Evolutionary conservation across 768 basidiomycete genomes (phyloP), one percentile per base, ranked within the genome.

Genomic region (Tylopilus intermedius): DNA sequence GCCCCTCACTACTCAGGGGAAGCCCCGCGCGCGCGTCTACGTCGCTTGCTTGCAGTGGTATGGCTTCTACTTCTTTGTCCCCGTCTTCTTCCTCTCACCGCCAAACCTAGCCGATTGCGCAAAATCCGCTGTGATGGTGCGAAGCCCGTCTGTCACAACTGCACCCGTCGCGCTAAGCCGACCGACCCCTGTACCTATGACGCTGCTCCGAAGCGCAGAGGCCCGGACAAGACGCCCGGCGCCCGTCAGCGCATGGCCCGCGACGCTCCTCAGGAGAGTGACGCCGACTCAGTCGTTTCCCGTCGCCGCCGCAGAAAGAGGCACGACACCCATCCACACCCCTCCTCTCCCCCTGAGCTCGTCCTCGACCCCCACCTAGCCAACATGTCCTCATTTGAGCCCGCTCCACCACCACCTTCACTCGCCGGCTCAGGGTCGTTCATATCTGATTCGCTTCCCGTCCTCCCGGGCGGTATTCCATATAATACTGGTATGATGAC

Each of bases 101-200:
- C 0, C 40, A 13, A 47, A 47, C 15, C 18, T 58, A 90, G 88
- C 63, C 88, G 89, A 24, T 79, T 76, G 14, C 79, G 88, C 24
- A 91, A 91, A 63, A 88, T 87, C 57, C 82, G 88, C 5, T 91
- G 89, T 66, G 88, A 90, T 65, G 89, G 89, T 49, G 83, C 83
- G 8, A 88, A 84, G 58, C 89, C 89, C 9, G 62, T 75, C 9
- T 91, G 89, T 62, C 80, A 86, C 62, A 89, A 89, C 61, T 91
- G 88, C 62, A 68, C 71, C 38, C 80, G 79, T 57, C 78, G 85
- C 37, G 53, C 72, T 11, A 74, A 68, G 44, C 69, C 70, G 11
- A 66, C 60, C 58, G 71, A 65, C 41, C 75, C 78, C 43, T 91
- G 89, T 63, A 64, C 71, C 47, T 91, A 90, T 59, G 89, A 91